A percentile compares a stretch with the other conserved stretches of the same genome.
Evolutionary conservation across 352 stramenopile genomes (phyloP).

Genomic region (Globisporangium parvum): DNA sequence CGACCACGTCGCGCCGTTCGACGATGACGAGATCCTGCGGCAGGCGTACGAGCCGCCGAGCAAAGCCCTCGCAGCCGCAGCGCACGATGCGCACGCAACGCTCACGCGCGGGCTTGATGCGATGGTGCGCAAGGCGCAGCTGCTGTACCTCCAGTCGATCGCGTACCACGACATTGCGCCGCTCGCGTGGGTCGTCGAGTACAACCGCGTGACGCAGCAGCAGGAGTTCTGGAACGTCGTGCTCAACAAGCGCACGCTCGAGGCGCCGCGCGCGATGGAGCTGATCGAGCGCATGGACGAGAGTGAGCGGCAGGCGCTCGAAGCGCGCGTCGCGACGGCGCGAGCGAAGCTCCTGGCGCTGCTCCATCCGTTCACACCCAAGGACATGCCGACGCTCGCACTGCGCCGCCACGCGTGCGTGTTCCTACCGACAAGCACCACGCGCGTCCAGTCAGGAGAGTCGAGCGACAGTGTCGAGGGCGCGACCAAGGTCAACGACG

Average conservation of each 20-base stretch:
- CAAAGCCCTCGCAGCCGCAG: slow-evolving; percentile 22
- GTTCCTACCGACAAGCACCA: slow-evolving; percentile 12
- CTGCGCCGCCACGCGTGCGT: slow-evolving; percentile 41
- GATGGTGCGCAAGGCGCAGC: slow-evolving; percentile 26
- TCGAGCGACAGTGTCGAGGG: neutral
- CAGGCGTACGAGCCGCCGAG: slow-evolving; percentile 33
- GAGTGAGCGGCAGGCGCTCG: slow-evolving; percentile 40
- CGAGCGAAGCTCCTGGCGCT: slow-evolving; percentile 45
- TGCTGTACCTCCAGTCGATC: slow-evolving; percentile 60
- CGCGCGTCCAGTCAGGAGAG: neutral
- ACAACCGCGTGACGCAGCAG: slow-evolving; percentile 42
- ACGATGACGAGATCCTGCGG: slow-evolving; percentile 35
- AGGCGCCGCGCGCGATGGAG: slow-evolving; percentile 46
- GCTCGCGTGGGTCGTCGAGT: slow-evolving; percentile 64
- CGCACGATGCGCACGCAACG: slow-evolving; percentile 32
- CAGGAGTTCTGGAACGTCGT: slow-evolving; percentile 77
- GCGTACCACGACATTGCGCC: slow-evolving; percentile 66
- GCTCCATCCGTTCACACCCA: slow-evolving; percentile 47
- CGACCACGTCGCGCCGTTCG: slow-evolving; percentile 35
- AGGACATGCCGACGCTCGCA: slow-evolving; percentile 33
- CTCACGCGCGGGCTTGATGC: slow-evolving; percentile 26
- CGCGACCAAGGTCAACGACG: slow-evolving; percentile 3
- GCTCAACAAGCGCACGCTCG: slow-evolving; percentile 48
- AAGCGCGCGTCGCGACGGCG: slow-evolving; percentile 46
- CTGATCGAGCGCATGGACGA: slow-evolving; percentile 54